These are phyloP conservation scores for Diversispora eburnea DNA, from an alignment of 192 early-diverging fungal genomes.

Conservation along the genomic window DNA sequence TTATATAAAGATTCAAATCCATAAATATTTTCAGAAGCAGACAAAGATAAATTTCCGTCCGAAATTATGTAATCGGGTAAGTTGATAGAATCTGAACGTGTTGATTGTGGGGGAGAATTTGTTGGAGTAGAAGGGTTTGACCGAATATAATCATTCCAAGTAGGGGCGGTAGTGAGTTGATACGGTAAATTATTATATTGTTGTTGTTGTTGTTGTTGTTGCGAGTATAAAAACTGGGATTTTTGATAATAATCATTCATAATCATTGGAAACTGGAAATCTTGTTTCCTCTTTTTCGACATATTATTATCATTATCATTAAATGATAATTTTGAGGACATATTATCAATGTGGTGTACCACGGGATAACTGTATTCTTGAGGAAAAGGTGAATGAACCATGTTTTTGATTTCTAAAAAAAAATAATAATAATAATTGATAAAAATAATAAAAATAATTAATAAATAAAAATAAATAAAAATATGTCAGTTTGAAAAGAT, in stretches of 20 bases:
- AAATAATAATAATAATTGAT: constrained; percentile 1
- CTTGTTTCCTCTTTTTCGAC: constrained; percentile 13
- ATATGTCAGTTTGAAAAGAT: not conserved
- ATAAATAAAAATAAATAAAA: not conserved
- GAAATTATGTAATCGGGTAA: not conserved
- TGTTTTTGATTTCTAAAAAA: not conserved
- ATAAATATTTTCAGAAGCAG: not conserved
- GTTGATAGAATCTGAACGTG: not conserved
- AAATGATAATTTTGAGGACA: not conserved
- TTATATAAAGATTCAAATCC: not conserved
- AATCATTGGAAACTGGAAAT: constrained; percentile 3
- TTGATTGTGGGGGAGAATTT: not conserved
- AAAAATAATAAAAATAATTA: not conserved
- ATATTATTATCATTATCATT: not conserved
- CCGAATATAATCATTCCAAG: constrained; percentile 13
- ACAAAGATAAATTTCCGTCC: not conserved
- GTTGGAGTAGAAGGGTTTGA: constrained; percentile 19
- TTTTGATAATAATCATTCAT: constrained; percentile 10
- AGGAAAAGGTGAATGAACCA: constrained; percentile 14
- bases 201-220: constrained; percentile 10
- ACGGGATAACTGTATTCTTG: not conserved
- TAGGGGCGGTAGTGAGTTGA: not conserved
- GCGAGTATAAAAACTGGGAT: not conserved
- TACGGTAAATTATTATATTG: not conserved
- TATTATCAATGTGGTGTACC: constrained; percentile 6